Evolutionary conservation across 805 yeast species (phyloP), one percentile per base, ranked within the genome.

Genomic region (Candida germanica): DNA sequence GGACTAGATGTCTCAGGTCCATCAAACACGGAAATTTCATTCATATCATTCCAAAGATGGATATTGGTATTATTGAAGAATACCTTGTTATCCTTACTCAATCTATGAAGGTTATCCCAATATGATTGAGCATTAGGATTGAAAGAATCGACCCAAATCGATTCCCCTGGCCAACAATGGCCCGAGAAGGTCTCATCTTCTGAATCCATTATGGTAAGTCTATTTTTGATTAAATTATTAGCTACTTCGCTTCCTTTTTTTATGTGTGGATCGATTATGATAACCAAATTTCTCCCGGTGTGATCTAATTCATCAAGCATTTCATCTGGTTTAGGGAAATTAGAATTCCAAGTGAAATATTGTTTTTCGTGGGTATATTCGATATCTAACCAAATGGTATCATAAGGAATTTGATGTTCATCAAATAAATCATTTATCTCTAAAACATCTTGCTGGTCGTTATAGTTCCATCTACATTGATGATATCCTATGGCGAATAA

Each of bases 131-230:
- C 75, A 1, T 59, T 50, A 1, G 89, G 87, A 51, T 80, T 77
- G 39, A 89, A 59, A 0, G 95, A 72, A 50, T 93, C 98, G 38
- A 93, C 77, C 98, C 98, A 93, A 6, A 87, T 69, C 0, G 96
- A 84, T 47, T 86, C 87, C 1, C 98, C 98, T 2, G 98, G 97
- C 98, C 98, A 93, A 59, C 98, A 93, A 57, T 87, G 94, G 3
- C 96, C 98, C 33, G 76, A 69, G 56, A 69, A 89, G 2, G 76
- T 61, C 1, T 67, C 54, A 17, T 78, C 80, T 2, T 56, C 46
- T 32, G 75, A 64, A 42, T 64, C 57, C 19, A 55, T 61, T 14
- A 87, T 67, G 0, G 75, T 77, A 6, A 76, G 51, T 4, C 61
- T 52, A 6, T 69, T 50, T 10, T 64, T 47, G 5, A 56, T 59